These are phyloP conservation scores for Solidago caesia DNA, from an alignment of 129 eudicot species.

Conservation along the genomic window DNA sequence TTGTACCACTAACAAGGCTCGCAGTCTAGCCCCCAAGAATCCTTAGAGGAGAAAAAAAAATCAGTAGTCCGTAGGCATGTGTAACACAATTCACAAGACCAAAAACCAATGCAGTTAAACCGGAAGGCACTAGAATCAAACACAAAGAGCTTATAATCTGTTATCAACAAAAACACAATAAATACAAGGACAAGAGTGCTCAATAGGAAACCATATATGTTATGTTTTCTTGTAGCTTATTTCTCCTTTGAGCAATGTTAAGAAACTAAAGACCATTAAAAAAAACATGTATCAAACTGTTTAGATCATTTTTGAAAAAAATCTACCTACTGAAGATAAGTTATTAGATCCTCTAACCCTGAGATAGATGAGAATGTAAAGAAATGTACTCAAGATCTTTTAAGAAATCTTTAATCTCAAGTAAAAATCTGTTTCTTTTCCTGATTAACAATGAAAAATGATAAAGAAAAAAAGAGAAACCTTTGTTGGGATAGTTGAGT, in stretches of 20 bases:
- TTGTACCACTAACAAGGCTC: background rate
- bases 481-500: constrained; percentile 32
- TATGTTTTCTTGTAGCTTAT: constrained; percentile 31
- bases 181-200: constrained; percentile 26
- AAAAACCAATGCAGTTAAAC: background rate
- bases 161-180: constrained; percentile 21
- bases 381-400: constrained; percentile 43
- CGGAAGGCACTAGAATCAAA: constrained; percentile 6
- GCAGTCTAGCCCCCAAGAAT: constrained; percentile 4
- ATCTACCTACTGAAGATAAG: constrained; percentile 38
- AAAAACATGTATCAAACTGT: constrained; percentile 31
- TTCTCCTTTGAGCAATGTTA: constrained; percentile 39
- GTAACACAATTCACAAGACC: background rate
- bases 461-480: constrained; percentile 21
- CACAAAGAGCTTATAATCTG: constrained; percentile 4
- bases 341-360: constrained; percentile 41
- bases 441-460: constrained; percentile 34
- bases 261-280: constrained; percentile 34
- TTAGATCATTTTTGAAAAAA: constrained; percentile 36
- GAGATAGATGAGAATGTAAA: constrained; percentile 38
- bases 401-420: constrained; percentile 50
- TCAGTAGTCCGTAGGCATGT: background rate
- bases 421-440: constrained; percentile 45
- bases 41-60: background rate
- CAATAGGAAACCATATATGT: constrained; percentile 13